A percentile compares a stretch with the other conserved stretches of the same genome.
Conservation (phyloP, 1,284 basidiomycete genomes). For the Rhodotorula sp. region DNA sequence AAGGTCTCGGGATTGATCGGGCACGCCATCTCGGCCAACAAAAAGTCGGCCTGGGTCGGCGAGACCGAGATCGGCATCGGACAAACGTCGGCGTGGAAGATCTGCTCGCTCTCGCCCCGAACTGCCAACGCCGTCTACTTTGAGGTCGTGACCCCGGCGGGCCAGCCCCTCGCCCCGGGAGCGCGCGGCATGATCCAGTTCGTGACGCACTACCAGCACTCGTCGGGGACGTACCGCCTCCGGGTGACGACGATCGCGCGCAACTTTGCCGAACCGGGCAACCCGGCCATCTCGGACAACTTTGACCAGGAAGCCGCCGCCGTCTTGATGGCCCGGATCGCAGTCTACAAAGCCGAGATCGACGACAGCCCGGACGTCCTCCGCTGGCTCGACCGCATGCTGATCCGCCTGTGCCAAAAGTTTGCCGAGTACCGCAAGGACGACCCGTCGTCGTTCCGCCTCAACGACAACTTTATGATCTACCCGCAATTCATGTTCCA, state of each 20-base stretch:
- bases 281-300: slow-evolving; percentile 85
- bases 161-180: slow-evolving; percentile 85
- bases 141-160: slow-evolving; percentile 98
- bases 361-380: slow-evolving; percentile 97
- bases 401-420: slow-evolving; percentile 97
- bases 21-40: slow-evolving; percentile 93
- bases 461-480: slow-evolving; percentile 95
- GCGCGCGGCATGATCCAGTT: slow-evolving; percentile 97
- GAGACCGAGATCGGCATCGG: slow-evolving; percentile 99
- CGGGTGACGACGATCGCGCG: slow-evolving; percentile 96
- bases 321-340: slow-evolving; percentile 97
- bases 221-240: slow-evolving; percentile 88
- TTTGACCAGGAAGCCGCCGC: slow-evolving; percentile 99
- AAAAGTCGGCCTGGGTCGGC: slow-evolving; percentile 94
- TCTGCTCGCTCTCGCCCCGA: slow-evolving; percentile 84
- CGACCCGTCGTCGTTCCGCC: slow-evolving; percentile 89
- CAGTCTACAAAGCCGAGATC: slow-evolving; percentile 99
- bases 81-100: slow-evolving; percentile 98
- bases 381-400: slow-evolving; percentile 97
- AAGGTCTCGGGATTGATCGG: slow-evolving; percentile 98
- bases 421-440: slow-evolving; percentile 99
- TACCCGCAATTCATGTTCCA: slow-evolving; percentile 99
- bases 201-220: slow-evolving; percentile 97
- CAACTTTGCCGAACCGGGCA: slow-evolving; percentile 95
- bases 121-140: slow-evolving; percentile 95